These are phyloP conservation scores for Rubia tinctorum DNA, from an alignment of 305 asterid species.

Conservation along the genomic window DNA sequence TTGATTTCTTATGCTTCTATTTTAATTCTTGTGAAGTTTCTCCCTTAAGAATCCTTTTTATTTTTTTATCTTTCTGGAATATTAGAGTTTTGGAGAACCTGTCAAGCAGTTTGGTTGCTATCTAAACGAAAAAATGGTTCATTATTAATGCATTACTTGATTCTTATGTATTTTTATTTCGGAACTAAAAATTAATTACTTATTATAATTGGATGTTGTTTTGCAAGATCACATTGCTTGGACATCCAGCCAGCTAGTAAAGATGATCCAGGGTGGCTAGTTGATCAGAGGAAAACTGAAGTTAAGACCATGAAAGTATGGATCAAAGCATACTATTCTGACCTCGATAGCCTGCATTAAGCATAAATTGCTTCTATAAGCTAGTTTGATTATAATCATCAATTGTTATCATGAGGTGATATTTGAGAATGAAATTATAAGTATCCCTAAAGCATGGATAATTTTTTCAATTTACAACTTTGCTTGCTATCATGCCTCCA, in stretches of 20 bases:
- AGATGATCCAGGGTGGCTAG: constrained; percentile 53
- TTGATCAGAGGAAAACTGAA: constrained; percentile 41
- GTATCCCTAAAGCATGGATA: too few species aligned
- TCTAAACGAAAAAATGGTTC: constrained; percentile 51
- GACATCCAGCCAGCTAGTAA: constrained; percentile 33
- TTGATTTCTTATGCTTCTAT: not conserved
- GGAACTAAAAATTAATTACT: too few species aligned
- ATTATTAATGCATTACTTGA: not conserved
- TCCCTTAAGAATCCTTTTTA: not conserved
- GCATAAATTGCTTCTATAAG: too few species aligned
- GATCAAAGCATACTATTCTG: constrained; percentile 44
- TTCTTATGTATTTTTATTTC: not conserved
- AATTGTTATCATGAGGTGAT: too few species aligned
- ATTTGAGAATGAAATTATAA: too few species aligned
- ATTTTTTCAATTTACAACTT: too few species aligned
- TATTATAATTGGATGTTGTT: not conserved
- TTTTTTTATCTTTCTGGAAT: not conserved
- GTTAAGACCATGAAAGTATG: constrained; percentile 38
- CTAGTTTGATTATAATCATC: too few species aligned
- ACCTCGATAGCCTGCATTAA: constrained; percentile 18
- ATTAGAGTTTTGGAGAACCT: constrained; percentile 52
- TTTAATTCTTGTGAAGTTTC: not conserved
- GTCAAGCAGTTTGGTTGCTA: constrained; percentile 43
- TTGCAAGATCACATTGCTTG: constrained; percentile 61
- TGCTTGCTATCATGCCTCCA: too few species aligned